A percentile compares a stretch with the other conserved stretches of the same genome.
These are phyloP conservation scores for Fusarium nematophilum DNA, from an alignment of 2,329 filamentous ascomycete species.

Conservation along the genomic window DNA sequence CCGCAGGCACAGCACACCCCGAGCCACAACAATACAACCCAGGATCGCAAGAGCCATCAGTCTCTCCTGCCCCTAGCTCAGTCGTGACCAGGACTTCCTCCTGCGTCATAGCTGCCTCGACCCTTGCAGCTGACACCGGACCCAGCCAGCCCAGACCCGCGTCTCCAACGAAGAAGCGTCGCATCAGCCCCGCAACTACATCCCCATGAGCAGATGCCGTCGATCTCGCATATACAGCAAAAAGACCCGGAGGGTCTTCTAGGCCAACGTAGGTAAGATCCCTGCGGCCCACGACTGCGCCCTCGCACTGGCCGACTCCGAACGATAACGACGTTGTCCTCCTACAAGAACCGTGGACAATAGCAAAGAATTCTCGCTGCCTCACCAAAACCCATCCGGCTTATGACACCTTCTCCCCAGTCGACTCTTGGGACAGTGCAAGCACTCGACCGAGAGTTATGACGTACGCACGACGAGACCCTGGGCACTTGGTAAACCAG, in stretches of 20 bases:
- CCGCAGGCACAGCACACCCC: too few species aligned
- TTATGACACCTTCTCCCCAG: slow-evolving; percentile 17
- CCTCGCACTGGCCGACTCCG: too few species aligned
- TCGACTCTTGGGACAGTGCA: slow-evolving; percentile 21
- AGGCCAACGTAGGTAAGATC: too few species aligned
- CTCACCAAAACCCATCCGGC: slow-evolving; percentile 24
- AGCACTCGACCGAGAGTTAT: slow-evolving; percentile 26
- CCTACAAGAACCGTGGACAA: slow-evolving; percentile 29
- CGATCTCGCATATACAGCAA: neutral
- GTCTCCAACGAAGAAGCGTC: slow-evolving; percentile 2
- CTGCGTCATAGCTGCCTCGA: slow-evolving; percentile 19
- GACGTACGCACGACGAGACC: slow-evolving; percentile 24
- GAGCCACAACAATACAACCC: neutral
- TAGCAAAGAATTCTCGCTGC: slow-evolving; percentile 7
- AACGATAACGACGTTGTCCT: slow-evolving; percentile 28
- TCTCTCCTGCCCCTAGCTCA: neutral
- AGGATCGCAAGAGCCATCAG: neutral
- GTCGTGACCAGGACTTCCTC: neutral
- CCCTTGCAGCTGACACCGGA: slow-evolving; percentile 8
- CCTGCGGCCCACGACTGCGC: too few species aligned
- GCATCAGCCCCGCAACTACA: slow-evolving; percentile 7
- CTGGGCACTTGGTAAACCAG: slow-evolving; percentile 18
- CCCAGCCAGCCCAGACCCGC: slow-evolving; percentile 2
- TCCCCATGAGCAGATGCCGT: neutral
- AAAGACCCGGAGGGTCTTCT: too few species aligned